Evolutionary conservation across 2,329 filamentous ascomycete genomes (phyloP).

Genomic region (Cladorrhinum sp.): DNA sequence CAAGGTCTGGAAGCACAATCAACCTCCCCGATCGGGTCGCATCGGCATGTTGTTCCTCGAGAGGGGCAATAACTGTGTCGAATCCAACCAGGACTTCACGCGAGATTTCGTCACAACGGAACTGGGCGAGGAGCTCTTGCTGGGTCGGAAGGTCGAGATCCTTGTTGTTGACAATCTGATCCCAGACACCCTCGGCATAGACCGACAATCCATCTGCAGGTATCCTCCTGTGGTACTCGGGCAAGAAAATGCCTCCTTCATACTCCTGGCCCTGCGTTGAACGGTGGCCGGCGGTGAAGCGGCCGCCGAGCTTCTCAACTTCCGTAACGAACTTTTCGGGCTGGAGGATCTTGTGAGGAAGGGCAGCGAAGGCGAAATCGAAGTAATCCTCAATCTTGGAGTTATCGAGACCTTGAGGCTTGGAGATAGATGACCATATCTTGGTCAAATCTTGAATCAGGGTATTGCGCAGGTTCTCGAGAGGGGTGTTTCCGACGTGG

Average conservation of each 20-base stretch:
- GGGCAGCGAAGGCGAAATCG: slow-evolving; percentile 92
- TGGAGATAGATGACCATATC: slow-evolving; percentile 90
- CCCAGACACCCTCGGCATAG: slow-evolving; percentile 93
- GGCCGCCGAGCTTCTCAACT: slow-evolving; percentile 71
- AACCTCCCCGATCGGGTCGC: slow-evolving; percentile 69
- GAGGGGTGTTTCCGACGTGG: slow-evolving; percentile 86
- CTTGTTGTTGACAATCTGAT: slow-evolving; percentile 98
- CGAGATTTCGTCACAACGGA: slow-evolving; percentile 94
- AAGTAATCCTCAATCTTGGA: slow-evolving; percentile 96
- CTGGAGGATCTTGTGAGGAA: slow-evolving; percentile 95
- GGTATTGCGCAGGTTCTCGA: slow-evolving; percentile 86
- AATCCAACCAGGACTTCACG: slow-evolving; percentile 83
- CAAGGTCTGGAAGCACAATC: slow-evolving; percentile 70
- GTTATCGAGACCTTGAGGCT: slow-evolving; percentile 82
- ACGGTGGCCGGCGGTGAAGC: slow-evolving; percentile 80
- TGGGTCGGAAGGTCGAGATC: slow-evolving; percentile 95
- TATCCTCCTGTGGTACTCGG: slow-evolving; percentile 93
- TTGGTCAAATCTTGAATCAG: slow-evolving; percentile 85
- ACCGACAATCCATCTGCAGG: slow-evolving; percentile 95
- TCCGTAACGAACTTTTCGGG: slow-evolving; percentile 85
- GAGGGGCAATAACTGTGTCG: slow-evolving; percentile 73
- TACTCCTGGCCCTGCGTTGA: slow-evolving; percentile 71
- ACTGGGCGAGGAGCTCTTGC: slow-evolving; percentile 93
- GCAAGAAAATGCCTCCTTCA: slow-evolving; percentile 78
- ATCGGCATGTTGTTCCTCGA: slow-evolving; percentile 83